Conservation (phyloP, 1,284 basidiomycete species). For the Cutaneotrichosporon sp. region DNA sequence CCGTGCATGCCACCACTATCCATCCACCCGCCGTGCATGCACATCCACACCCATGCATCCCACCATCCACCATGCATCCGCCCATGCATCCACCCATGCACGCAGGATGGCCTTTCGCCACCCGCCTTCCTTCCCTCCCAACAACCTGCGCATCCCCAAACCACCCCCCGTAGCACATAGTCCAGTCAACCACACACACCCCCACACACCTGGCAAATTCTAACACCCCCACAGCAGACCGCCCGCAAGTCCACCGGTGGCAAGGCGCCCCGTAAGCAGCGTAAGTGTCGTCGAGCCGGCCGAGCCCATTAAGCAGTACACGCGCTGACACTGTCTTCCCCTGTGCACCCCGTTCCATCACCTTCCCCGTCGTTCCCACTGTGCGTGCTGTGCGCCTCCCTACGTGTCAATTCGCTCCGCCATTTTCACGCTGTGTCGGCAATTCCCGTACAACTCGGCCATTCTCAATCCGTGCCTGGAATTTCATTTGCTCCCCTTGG, state of each 20-base stretch:
- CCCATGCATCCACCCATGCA: not conserved
- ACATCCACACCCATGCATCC: not conserved
- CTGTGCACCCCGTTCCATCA: not conserved
- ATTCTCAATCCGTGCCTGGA: not conserved
- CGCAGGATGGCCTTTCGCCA: not conserved
- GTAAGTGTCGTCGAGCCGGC: slow-evolving; percentile 28
- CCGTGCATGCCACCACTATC: not conserved
- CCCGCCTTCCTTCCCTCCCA: not conserved
- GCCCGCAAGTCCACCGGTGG: slow-evolving; percentile 62
- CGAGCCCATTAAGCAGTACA: too few species aligned
- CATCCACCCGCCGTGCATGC: slow-evolving; percentile 1
- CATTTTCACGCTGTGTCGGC: too few species aligned
- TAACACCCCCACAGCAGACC: slow-evolving; percentile 52
- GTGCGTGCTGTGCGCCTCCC: not conserved
- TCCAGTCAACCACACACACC: not conserved
- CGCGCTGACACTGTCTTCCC: slow-evolving; percentile 6
- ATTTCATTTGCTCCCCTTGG: slow-evolving; percentile 3
- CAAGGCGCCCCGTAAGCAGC: slow-evolving; percentile 56
- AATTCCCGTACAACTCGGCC: too few species aligned
- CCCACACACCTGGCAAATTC: not conserved
- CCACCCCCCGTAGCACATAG: not conserved
- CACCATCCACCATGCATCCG: not conserved
- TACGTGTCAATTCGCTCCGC: too few species aligned
- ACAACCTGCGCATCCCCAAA: not conserved
- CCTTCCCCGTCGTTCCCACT: not conserved